Conservation (phyloP, 768 basidiomycete species). For the Leucosporidium scottii region DNA sequence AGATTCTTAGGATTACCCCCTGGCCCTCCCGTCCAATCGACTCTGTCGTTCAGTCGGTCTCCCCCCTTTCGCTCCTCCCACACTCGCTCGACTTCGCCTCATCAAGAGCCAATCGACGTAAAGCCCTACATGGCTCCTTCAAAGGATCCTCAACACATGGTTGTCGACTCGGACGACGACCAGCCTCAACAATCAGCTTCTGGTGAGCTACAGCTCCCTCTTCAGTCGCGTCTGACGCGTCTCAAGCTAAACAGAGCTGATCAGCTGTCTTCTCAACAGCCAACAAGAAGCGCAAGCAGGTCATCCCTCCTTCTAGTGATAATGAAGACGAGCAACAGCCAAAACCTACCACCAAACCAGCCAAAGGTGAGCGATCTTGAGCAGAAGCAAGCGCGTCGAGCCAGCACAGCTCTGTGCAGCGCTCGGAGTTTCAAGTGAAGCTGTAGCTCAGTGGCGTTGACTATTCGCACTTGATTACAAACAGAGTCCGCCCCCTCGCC, state of each 20-base stretch:
- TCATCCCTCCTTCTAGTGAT: too few relatives aligned
- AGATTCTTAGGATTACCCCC: too few relatives aligned
- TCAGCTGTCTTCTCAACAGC: neutral
- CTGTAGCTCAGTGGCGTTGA: neutral
- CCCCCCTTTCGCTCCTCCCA: neutral
- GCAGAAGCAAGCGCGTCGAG: neutral
- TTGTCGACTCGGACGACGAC: neutral
- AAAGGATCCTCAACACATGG: neutral
- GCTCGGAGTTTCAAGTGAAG: neutral
- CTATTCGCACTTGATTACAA: neutral
- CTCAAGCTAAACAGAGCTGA: too few relatives aligned
- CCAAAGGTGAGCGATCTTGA: neutral
- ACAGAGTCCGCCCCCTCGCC: neutral
- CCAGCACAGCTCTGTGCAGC: too few relatives aligned
- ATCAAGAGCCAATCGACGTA: neutral
- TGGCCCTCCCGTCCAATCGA: neutral
- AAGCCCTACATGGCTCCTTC: neutral
- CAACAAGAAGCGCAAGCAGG: neutral
- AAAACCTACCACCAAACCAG: neutral
- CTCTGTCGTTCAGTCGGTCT: neutral
- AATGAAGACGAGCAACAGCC: too few relatives aligned
- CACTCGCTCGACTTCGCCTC: neutral
- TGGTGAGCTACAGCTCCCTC: too few relatives aligned
- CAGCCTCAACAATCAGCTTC: neutral
- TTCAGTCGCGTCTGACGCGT: too few relatives aligned